A percentile compares a stretch with the other conserved stretches of the same genome.
Conservation (phyloP, 257 asterid genomes). For the Henckelia pumila region DNA sequence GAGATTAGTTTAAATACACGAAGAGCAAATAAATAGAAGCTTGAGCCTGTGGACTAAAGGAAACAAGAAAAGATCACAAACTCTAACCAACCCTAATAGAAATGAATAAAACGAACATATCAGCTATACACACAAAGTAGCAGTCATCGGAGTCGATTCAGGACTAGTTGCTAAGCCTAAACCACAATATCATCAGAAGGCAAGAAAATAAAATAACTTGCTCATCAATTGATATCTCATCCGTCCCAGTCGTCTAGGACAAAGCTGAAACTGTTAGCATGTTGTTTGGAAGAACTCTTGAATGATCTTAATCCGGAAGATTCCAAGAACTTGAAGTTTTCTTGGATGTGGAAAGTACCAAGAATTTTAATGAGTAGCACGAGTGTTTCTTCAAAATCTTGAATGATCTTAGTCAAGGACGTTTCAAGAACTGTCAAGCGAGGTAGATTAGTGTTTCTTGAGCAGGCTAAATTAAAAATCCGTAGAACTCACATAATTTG, state of each 20-base stretch:
- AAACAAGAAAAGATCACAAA: background rate
- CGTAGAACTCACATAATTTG: background rate
- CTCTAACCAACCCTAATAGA: background rate
- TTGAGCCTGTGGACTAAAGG: background rate
- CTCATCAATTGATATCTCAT: background rate
- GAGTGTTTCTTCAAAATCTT: background rate
- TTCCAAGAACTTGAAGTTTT: background rate
- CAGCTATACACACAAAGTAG: background rate
- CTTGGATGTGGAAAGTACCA: background rate
- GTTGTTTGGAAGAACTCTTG: conserved; percentile 18
- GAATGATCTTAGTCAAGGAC: background rate
- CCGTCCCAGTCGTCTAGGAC: background rate
- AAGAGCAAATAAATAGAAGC: background rate
- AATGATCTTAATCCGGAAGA: background rate
- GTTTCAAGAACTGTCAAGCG: background rate
- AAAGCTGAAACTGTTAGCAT: conserved; percentile 27
- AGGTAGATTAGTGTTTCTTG: background rate
- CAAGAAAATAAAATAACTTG: background rate
- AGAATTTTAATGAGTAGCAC: too few relatives aligned
- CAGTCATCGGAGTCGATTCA: background rate
- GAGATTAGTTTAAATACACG: background rate
- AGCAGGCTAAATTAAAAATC: background rate
- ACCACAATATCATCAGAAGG: background rate
- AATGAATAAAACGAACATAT: background rate
- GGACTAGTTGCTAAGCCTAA: background rate